These are phyloP conservation scores for Cyphellophora attinorum DNA, from an alignment of 2,329 filamentous ascomycete species.

Conservation along the genomic window DNA sequence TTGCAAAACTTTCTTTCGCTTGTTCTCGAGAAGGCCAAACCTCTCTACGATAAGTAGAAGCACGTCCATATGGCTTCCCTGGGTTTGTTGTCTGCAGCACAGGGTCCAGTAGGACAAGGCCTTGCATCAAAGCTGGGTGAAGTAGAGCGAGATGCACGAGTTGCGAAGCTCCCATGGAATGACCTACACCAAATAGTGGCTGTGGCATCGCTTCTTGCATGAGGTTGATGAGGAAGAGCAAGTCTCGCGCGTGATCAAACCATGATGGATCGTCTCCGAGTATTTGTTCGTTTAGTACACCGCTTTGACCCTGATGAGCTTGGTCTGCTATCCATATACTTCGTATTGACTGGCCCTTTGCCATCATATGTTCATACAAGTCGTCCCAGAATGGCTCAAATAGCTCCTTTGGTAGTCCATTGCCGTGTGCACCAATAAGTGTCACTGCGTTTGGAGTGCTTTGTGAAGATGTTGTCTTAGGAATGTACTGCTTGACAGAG, in stretches of 20 bases:
- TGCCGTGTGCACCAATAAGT: conserved; percentile 78
- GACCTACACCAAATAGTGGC: conserved; percentile 74
- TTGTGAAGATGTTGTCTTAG: conserved; percentile 58
- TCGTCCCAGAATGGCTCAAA: conserved; percentile 92
- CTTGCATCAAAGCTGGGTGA: conserved; percentile 66
- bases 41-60: conserved; percentile 67
- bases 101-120: conserved; percentile 64
- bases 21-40: conserved; percentile 67
- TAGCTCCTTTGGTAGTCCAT: conserved; percentile 89
- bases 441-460: conserved; percentile 71
- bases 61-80: conserved; percentile 44
- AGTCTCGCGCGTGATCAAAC: conserved; percentile 76
- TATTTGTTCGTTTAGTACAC: conserved; percentile 62
- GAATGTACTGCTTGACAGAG: conserved; percentile 80
- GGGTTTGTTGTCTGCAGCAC: conserved; percentile 18
- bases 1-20: conserved; percentile 57
- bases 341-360: conserved; percentile 59
- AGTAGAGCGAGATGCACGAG: conserved; percentile 37
- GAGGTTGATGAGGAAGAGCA: conserved; percentile 74
- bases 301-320: conserved; percentile 74
- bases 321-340: conserved; percentile 85
- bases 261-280: conserved; percentile 83
- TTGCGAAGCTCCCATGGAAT: conserved; percentile 76
- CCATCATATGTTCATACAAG: conserved; percentile 49
- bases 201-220: conserved; percentile 72